These are phyloP conservation scores for Blastosporella zonata DNA, from an alignment of 1,284 basidiomycete genomes.

Conservation along the genomic window DNA sequence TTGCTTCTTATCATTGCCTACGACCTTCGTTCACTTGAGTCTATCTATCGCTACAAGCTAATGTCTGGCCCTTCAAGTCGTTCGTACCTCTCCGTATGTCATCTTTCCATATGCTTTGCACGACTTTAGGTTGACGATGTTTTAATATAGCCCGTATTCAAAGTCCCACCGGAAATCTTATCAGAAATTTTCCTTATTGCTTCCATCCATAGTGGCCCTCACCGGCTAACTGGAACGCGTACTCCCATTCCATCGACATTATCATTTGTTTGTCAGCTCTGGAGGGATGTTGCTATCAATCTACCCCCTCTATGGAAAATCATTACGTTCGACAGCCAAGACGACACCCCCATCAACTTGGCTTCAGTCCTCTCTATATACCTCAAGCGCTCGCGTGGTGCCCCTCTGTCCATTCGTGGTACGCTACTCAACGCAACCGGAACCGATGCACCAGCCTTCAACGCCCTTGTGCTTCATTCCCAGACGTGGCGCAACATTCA, in stretches of 20 bases:
- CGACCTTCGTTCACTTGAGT: no score
- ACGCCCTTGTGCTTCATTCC: not conserved
- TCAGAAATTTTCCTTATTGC: not conserved
- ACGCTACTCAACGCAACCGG: not conserved
- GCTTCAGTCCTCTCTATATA: not conserved
- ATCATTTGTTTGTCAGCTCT: not conserved
- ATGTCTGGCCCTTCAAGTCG: no score
- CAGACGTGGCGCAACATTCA: not conserved
- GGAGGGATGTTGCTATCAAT: not conserved
- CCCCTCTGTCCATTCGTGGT: not conserved
- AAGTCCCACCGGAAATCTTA: constrained; percentile 1
- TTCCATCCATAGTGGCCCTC: not conserved
- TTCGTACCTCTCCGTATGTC: no score
- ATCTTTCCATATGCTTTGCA: no score
- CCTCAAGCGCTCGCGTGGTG: not conserved
- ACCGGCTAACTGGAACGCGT: not conserved
- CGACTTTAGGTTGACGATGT: no score
- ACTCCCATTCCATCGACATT: not conserved
- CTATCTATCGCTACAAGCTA: no score
- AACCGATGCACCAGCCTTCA: not conserved
- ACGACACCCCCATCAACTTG: not conserved
- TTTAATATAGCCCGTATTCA: not conserved
- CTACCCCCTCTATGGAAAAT: not conserved
- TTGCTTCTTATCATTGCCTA: no score
- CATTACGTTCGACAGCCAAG: not conserved